Base-by-base conservation (phyloP, 768 basidiomycete genomes). In the Xerocomus brunneocitrinus region DNA sequence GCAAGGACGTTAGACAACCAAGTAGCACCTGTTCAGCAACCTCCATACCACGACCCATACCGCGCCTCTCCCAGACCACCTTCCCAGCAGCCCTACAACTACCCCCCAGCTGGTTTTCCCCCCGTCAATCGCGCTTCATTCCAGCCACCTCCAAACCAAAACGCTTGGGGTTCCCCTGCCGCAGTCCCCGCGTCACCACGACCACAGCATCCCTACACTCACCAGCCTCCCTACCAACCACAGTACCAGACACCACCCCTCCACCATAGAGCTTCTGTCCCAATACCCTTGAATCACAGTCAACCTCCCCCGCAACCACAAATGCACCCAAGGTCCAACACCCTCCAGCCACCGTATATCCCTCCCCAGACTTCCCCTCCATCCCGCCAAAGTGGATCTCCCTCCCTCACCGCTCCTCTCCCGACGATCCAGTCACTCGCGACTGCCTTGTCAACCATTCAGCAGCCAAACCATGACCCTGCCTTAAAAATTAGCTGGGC, bases 401-500 rank as follows among this genome's bases (percentile, higher is more conserved):
- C 83, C 3, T 75, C 79, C 0, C 76, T 91, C 8, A 87, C 87
- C 0, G 82, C 82, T 0, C 79, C 87, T 4, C 73, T 91, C 0
- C 89, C 91, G 1, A 77, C 80, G n/a, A 67, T 87, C 39, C 63
- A 81, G 16, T 76, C 79, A 0, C 81, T 93, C 25, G 64, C 77
- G 5, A 73, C 77, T 0, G 81, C 80, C 1, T 63, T 81, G 0
- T 67, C 73, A 4, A 67, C 78, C 12, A 71, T 88, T 24, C 83
- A 85, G 49, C 69, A 75, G 2, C 78, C 84, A 1, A 63, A 63
- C 36, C 78, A 79, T 53, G 82, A 84, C 59, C 85, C 86, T 3
- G 65, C 72, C 0, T 75, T 83, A 40, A 83, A 84, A 60, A 68
- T 95, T 5, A 74, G 79, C 27, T 98, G 93, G 92, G 81, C 82